These are phyloP conservation scores for Carex littledalei DNA, from an alignment of 176 grass and related monocot species.

Conservation along the genomic window DNA sequence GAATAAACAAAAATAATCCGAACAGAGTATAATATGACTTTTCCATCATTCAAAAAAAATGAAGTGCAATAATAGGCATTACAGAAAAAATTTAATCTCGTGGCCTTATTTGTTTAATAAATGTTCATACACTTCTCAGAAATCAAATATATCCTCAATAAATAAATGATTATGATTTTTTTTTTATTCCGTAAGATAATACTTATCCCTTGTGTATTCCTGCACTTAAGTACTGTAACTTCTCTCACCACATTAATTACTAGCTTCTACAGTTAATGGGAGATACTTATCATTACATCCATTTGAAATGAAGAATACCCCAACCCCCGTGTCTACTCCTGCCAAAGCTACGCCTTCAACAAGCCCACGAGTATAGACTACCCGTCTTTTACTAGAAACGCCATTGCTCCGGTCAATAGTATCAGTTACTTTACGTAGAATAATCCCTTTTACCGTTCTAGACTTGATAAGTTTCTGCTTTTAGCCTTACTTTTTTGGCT, in stretches of 20 bases:
- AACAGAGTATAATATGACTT: too few relatives aligned
- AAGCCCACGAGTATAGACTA: constrained; percentile 17
- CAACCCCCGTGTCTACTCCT: constrained; percentile 19
- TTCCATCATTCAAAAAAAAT: too few relatives aligned
- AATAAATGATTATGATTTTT: too few relatives aligned
- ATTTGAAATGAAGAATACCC: neutral
- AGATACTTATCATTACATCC: neutral
- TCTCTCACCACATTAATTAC: neutral
- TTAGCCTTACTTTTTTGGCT: constrained; percentile 18
- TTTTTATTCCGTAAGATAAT: too few relatives aligned
- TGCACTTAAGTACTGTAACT: too few relatives aligned
- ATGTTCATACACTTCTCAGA: too few relatives aligned
- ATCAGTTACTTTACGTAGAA: neutral
- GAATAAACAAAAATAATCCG: too few relatives aligned
- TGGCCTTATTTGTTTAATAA: too few relatives aligned
- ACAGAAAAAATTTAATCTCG: too few relatives aligned
- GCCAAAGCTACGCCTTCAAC: constrained; percentile 17
- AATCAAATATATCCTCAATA: too few relatives aligned
- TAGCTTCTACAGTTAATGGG: neutral
- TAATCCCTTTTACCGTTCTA: constrained; percentile 7
- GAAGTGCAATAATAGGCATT: too few relatives aligned
- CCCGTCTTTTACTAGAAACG: constrained; percentile 9
- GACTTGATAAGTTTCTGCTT: constrained; percentile 25
- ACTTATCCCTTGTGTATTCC: too few relatives aligned
- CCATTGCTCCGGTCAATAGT: constrained; percentile 3